Evolutionary conservation across 768 basidiomycete genomes (phyloP).

Genomic region (Amyloporia xantha): DNA sequence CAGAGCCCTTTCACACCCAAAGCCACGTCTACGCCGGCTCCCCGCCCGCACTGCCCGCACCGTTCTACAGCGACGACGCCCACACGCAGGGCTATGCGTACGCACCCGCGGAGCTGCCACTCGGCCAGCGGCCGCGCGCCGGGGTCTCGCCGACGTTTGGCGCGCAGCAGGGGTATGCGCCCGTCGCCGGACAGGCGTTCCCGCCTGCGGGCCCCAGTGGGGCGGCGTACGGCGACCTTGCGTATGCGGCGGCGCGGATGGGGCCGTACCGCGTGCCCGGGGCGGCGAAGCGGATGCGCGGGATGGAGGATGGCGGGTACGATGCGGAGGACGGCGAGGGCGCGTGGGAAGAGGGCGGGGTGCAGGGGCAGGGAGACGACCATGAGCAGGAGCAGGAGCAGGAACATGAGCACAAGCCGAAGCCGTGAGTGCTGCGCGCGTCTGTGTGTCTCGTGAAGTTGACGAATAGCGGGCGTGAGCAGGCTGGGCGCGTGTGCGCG

Average conservation of each 20-base stretch:
- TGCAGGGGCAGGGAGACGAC: neutral
- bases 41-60: neutral
- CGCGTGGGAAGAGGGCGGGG: conserved; percentile 4
- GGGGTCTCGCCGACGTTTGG: neutral
- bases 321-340: conserved; percentile 7
- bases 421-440: conserved; percentile 13
- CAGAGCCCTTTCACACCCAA: no score
- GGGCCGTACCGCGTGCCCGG: no score
- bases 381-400: no score
- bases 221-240: neutral
- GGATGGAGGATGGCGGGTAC: conserved; percentile 9
- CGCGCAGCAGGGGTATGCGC: neutral
- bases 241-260: neutral
- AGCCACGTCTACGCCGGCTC: neutral
- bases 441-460: neutral
- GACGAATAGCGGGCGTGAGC: neutral
- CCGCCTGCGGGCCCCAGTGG: neutral
- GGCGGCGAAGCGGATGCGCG: conserved; percentile 15
- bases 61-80: neutral
- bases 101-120: neutral
- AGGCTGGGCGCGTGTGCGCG: conserved; percentile 56
- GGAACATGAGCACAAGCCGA: conserved; percentile 11
- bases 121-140: neutral
- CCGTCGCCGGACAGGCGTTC: no score
- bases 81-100: neutral